These are phyloP conservation scores for Auriscalpium microsporum DNA, from an alignment of 768 basidiomycete species.

Conservation along the genomic window DNA sequence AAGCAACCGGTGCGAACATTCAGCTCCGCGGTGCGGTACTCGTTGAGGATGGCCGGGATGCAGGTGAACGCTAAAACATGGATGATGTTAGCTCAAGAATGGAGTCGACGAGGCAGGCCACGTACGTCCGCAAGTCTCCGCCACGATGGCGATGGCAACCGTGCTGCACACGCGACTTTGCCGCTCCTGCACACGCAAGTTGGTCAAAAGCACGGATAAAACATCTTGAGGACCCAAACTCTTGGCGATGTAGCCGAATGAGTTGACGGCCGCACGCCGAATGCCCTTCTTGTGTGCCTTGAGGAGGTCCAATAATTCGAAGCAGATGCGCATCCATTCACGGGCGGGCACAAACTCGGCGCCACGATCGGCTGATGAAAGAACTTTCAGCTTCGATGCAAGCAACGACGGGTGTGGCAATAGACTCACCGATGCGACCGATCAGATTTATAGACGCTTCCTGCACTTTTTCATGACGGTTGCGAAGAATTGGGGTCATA, in stretches of 20 bases:
- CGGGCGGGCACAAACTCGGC: constrained; percentile 97
- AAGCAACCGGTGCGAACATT: constrained; percentile 99
- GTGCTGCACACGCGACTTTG: constrained; percentile 98
- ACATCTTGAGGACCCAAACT: constrained; percentile 99
- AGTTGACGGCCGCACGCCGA: constrained; percentile 97
- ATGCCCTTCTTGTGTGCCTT: constrained; percentile 99
- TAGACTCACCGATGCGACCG: constrained; percentile 71
- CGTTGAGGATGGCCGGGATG: constrained; percentile 96
- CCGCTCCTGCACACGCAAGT: constrained; percentile 95
- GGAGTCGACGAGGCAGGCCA: neutral
- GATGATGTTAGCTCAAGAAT: neutral
- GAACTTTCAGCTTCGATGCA: constrained; percentile 1
- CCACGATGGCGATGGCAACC: constrained; percentile 94
- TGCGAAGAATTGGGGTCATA: constrained; percentile 99
- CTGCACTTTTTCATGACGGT: constrained; percentile 98
- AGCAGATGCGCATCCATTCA: constrained; percentile 99
- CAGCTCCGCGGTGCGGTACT: constrained; percentile 95
- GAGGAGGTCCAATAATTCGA: constrained; percentile 91
- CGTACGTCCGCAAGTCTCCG: constrained; percentile 80
- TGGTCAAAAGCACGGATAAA: constrained; percentile 88
- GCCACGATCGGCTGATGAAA: constrained; percentile 78
- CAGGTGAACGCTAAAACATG: constrained; percentile 76
- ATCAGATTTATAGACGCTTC: constrained; percentile 99
- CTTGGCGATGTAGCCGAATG: constrained; percentile 99
- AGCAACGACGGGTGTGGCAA: neutral